phyloP scores from a whole-genome alignment of 2,329 filamentous ascomycete genomes.

The Fusarium buharicum region DNA sequence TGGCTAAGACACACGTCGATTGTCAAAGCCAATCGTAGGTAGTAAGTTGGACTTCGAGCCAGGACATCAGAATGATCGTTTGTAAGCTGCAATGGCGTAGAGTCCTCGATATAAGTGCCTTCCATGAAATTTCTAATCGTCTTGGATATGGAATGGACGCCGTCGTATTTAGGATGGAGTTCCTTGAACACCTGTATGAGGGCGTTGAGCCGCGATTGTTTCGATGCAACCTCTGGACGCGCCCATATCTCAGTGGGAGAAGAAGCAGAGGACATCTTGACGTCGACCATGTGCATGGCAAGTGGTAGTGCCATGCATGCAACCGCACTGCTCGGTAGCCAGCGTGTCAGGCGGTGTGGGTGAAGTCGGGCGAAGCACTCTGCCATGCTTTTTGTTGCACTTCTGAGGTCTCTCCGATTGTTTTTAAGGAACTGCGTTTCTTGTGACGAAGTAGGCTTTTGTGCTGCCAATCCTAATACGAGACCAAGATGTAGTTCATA shows the following conservation, averaged over 20 bases:
- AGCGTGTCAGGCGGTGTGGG: conserved; percentile 17
- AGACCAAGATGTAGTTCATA: conserved; percentile 36
- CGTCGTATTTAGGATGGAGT: conserved; percentile 34
- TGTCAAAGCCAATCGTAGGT: conserved; percentile 30
- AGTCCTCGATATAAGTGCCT: conserved; percentile 17
- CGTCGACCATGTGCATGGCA: conserved; percentile 35
- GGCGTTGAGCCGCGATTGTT: conserved; percentile 34
- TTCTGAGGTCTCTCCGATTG: conserved; percentile 28
- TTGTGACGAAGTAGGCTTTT: not conserved
- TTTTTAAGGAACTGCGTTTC: conserved; percentile 28
- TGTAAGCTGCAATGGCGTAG: not conserved
- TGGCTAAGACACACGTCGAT: conserved; percentile 34
- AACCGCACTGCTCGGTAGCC: conserved; percentile 38
- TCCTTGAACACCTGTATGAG: conserved; percentile 36
- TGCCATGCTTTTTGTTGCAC: conserved; percentile 28
- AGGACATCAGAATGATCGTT: conserved; percentile 19
- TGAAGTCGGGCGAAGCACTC: conserved; percentile 29
- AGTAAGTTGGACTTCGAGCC: conserved; percentile 29
- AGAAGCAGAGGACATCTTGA: conserved; percentile 29
- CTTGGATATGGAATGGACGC: conserved; percentile 37
- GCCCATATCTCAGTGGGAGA: conserved; percentile 27
- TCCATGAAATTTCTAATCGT: conserved; percentile 40
- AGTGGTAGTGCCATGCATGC: conserved; percentile 36
- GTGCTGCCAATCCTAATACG: conserved; percentile 17
- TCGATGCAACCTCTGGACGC: conserved; percentile 16